Evolutionary conservation across 1,284 basidiomycete species (phyloP).

Genomic region (Trichosporon inkin): DNA sequence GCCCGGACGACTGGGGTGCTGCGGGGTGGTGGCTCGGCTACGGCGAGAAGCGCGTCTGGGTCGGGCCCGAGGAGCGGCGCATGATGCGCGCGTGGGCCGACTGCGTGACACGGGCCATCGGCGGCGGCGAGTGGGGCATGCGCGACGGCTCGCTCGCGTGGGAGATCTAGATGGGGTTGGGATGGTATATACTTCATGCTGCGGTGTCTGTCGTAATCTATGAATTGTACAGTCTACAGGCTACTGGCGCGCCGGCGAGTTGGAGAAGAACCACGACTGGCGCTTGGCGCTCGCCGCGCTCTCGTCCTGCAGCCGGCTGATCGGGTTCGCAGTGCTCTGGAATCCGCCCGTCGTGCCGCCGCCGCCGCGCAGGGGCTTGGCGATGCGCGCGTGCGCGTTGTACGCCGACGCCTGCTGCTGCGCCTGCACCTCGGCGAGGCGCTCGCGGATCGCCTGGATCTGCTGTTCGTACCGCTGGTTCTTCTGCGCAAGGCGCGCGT

Average conservation of each 20-base stretch:
- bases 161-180: constrained; percentile 25
- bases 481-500: constrained; percentile 81
- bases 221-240: constrained; percentile 1
- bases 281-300: constrained; percentile 25
- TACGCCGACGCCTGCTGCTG: constrained; percentile 64
- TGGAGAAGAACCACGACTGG: constrained; percentile 33
- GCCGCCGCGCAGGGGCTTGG: constrained; percentile 90
- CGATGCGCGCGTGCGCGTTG: constrained; percentile 61
- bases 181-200: constrained; percentile 5
- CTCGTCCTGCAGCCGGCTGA: constrained; percentile 47
- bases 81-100: constrained; percentile 40
- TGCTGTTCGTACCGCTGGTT: constrained; percentile 95
- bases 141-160: constrained; percentile 37
- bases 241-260: neutral
- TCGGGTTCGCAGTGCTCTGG: constrained; percentile 15
- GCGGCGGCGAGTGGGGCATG: constrained; percentile 33
- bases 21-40: constrained; percentile 39
- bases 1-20: constrained; percentile 20
- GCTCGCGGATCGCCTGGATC: constrained; percentile 82
- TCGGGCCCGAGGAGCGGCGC: constrained; percentile 38
- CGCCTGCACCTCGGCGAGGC: constrained; percentile 81
- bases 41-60: constrained; percentile 34
- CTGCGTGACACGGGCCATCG: constrained; percentile 36
- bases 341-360: constrained; percentile 57
- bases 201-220: neutral